Evolutionary conservation across 2,329 filamentous ascomycete species (phyloP), one percentile per base, ranked within the genome.

Genomic region (Thermothelomyces thermophilus): DNA sequence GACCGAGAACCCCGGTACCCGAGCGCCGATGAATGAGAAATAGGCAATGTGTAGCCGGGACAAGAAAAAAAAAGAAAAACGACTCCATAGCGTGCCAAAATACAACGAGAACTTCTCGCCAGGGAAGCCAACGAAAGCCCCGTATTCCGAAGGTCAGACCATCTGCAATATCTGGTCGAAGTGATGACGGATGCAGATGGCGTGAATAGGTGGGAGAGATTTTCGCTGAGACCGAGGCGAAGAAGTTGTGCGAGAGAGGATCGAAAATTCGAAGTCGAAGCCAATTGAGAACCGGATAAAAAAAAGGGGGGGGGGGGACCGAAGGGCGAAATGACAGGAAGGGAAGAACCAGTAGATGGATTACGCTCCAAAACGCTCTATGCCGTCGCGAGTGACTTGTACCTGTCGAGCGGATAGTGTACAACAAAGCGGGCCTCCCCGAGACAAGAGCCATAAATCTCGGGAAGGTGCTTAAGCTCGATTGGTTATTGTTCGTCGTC

Each of bases 361-460:
- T 49, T 43, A 53, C 33, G 51, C 34, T 46, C 46, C 42, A 41
- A 33, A 48, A 46, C 45, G 44, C 48, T 58, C 55, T 59, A 58
- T 58, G 52, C 45, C 50, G 51, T 50, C 36, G 51, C 53, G 39
- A 55, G 53, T 37, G 40, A 28, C 45, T 45, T 46, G 41, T 41
- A 53, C 49, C 54, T 44, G 56, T 57, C 56, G 58, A 59, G 57
- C 53, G 52, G 52, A 53, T 61, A 61, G 54, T 61, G 58, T 61
- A 61, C 58, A 61, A 61, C 59, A 59, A 58, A 61, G 59, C 55
- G 48, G 35, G 37, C 33, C 54, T 39, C 37, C 30, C 34, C 51
- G 46, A 51, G 50, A 53, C 42, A 43, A 30, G 34, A 17, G 6
- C 44, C 48, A 45, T 43, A 16, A 49, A 40, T 54, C 39, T 39